Evolutionary conservation across 2,329 filamentous ascomycete genomes (phyloP).

Genomic region (Talaromyces sp.): DNA sequence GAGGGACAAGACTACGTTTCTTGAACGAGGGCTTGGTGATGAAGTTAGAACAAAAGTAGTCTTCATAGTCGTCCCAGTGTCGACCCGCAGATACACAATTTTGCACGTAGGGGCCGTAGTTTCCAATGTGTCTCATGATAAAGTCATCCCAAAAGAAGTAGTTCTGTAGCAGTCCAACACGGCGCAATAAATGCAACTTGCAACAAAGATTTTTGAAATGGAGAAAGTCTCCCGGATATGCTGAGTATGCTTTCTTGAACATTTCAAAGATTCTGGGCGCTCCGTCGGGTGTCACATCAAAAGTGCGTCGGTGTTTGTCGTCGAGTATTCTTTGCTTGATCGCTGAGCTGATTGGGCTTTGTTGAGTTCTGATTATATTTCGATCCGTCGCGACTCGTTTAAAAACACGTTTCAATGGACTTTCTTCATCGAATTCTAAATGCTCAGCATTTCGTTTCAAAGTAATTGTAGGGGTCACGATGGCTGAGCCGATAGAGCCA

Average conservation of each 20-base stretch:
- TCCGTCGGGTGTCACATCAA: conserved; percentile 8
- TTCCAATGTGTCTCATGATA: conserved; percentile 32
- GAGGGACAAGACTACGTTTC: conserved; percentile 30
- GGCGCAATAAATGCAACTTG: conserved; percentile 28
- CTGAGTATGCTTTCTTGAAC: conserved; percentile 34
- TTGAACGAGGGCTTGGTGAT: conserved; percentile 24
- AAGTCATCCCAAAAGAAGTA: conserved; percentile 43
- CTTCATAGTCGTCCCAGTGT: conserved; percentile 28
- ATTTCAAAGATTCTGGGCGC: conserved; percentile 27
- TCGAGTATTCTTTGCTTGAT: conserved; percentile 15
- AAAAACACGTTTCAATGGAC: not conserved
- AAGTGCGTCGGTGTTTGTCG: conserved; percentile 4
- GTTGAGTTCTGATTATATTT: not conserved
- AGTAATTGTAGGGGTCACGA: not conserved
- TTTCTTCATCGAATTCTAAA: not conserved
- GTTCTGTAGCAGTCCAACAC: conserved; percentile 23
- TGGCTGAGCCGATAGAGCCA: not conserved
- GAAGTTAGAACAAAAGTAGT: conserved; percentile 32
- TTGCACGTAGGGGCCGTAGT: conserved; percentile 31
- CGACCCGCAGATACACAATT: conserved; percentile 19
- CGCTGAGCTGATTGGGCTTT: not conserved
- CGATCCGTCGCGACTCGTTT: not conserved
- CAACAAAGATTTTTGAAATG: conserved; percentile 35
- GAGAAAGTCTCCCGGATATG: conserved; percentile 31
- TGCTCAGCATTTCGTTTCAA: conserved; percentile 4